A percentile compares a stretch with the other conserved stretches of the same genome.
These are phyloP conservation scores for Amborella trichopoda DNA, from an alignment of 164 flowering plant genomes.

Conservation along the genomic window DNA sequence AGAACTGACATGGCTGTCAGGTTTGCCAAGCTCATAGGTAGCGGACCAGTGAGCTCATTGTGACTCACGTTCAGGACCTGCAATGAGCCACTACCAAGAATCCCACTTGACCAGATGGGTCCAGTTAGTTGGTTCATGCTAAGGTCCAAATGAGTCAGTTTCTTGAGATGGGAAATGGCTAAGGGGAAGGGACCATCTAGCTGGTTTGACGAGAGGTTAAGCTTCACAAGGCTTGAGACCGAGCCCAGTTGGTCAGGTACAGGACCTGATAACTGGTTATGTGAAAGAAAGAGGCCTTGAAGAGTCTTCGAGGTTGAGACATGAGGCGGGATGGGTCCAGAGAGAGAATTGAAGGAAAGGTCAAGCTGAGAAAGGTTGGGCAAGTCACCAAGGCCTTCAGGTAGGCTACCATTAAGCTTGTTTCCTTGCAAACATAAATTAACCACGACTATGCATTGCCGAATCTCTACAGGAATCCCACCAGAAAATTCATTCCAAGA, in stretches of 20 bases:
- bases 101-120: constrained; percentile 11
- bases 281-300: constrained; percentile 46
- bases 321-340: constrained; percentile 27
- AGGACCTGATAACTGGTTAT: constrained; percentile 32
- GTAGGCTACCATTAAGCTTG: constrained; percentile 45
- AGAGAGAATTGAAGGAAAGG: constrained; percentile 36
- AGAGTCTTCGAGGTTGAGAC: constrained; percentile 22
- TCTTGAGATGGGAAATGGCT: constrained; percentile 24
- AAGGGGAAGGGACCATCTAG: constrained; percentile 33
- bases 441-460: constrained; percentile 26
- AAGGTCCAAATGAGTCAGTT: constrained; percentile 32
- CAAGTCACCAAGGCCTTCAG: constrained; percentile 23
- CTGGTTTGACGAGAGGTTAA: constrained; percentile 33
- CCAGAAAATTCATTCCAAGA: constrained; percentile 42
- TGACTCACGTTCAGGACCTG: constrained; percentile 42
- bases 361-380: constrained; percentile 35
- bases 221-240: constrained; percentile 33
- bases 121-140: constrained; percentile 44
- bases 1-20: constrained; percentile 32
- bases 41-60: constrained; percentile 31
- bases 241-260: constrained; percentile 28
- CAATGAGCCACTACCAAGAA: constrained; percentile 20
- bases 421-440: constrained; percentile 38
- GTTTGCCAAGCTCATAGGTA: constrained; percentile 24
- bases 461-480: constrained; percentile 36